phyloP scores from a whole-genome alignment of 2,329 filamentous ascomycete species.

The Elsinoe batatas region DNA sequence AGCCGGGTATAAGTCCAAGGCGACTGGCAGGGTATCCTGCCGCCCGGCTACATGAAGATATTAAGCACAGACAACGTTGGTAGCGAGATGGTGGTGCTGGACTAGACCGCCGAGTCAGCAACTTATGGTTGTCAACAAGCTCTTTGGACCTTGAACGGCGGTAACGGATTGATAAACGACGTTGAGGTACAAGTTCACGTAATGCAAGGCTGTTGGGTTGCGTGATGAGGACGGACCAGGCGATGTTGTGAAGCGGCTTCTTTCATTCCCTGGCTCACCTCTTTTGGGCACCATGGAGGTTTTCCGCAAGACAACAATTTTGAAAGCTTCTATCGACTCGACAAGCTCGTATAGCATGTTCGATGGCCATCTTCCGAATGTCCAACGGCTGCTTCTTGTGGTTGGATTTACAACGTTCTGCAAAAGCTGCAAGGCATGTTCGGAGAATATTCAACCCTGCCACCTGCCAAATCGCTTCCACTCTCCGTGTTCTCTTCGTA shows the following conservation, averaged over 20 bases:
- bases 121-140: background rate
- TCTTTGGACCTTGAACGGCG: background rate
- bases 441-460: conserved; percentile 14
- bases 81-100: background rate
- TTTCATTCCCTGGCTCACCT: too few relatives aligned
- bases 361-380: background rate
- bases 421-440: background rate
- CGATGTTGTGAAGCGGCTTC: background rate
- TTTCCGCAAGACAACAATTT: background rate
- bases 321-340: background rate
- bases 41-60: background rate
- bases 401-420: background rate
- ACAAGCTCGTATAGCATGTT: background rate
- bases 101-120: too few relatives aligned
- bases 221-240: background rate
- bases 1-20: too few relatives aligned
- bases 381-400: background rate
- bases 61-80: background rate
- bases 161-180: background rate
- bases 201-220: background rate
- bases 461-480: conserved; percentile 31
- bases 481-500: conserved; percentile 45
- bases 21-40: too few relatives aligned
- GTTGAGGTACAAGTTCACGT: background rate
- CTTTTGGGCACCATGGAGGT: too few relatives aligned